phyloP scores from a whole-genome alignment of 768 basidiomycete genomes.

The Auriscalpium orientale region DNA sequence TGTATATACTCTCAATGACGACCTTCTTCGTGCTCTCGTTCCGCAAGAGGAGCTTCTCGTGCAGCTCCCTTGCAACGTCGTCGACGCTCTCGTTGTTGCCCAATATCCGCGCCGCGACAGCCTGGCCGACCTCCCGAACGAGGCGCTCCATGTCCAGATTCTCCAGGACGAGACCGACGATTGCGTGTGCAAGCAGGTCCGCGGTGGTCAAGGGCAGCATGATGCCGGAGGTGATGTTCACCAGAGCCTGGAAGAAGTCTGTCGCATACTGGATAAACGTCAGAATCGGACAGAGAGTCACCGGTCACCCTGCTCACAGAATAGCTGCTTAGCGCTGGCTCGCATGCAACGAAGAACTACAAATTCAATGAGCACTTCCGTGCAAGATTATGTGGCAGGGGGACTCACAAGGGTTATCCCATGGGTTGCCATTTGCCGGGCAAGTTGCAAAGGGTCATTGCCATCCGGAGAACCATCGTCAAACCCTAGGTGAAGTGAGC shows the following conservation, averaged over 20 bases:
- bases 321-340: slow-evolving; percentile 90
- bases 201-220: slow-evolving; percentile 97
- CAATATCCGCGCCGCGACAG: slow-evolving; percentile 86
- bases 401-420: slow-evolving; percentile 83
- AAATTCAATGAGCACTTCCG: neutral
- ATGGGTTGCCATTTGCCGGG: slow-evolving; percentile 79
- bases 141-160: slow-evolving; percentile 98
- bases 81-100: slow-evolving; percentile 94
- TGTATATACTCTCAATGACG: slow-evolving; percentile 93
- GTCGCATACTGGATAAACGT: slow-evolving; percentile 60
- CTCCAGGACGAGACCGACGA: slow-evolving; percentile 93
- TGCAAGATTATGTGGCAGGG: neutral
- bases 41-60: slow-evolving; percentile 81
- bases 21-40: slow-evolving; percentile 98
- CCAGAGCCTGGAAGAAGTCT: slow-evolving; percentile 92
- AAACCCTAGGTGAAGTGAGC: slow-evolving; percentile 50
- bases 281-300: slow-evolving; percentile 11
- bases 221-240: slow-evolving; percentile 86
- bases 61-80: slow-evolving; percentile 90
- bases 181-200: slow-evolving; percentile 89
- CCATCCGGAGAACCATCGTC: slow-evolving; percentile 94
- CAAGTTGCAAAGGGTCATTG: slow-evolving; percentile 81
- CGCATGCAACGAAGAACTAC: slow-evolving; percentile 96
- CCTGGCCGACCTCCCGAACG: slow-evolving; percentile 88
- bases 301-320: slow-evolving; percentile 43